phyloP scores from a whole-genome alignment of 495 filamentous ascomycete genomes.

The Trichoderma virens region DNA sequence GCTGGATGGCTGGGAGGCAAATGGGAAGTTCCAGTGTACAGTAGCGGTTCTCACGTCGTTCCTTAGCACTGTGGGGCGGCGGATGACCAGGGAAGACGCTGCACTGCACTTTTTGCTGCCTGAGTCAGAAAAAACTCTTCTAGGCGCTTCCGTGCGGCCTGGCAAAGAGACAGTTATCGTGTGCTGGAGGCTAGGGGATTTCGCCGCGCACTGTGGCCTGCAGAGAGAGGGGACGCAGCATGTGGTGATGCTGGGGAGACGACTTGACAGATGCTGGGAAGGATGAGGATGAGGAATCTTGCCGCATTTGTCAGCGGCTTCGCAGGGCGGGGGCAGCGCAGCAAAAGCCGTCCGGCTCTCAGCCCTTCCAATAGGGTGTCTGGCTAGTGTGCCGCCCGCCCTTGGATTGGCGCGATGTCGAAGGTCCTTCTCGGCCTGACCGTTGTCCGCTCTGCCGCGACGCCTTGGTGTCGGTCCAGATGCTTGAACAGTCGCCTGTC shows the following conservation, averaged over 20 bases:
- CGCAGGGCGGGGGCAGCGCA: background rate
- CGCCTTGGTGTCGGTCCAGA: background rate
- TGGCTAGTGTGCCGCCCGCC: background rate
- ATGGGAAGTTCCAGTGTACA: background rate
- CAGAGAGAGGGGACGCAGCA: background rate
- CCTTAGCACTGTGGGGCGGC: background rate
- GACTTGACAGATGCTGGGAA: background rate
- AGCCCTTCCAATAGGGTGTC: background rate
- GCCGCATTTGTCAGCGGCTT: background rate
- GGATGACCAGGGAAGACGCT: background rate
- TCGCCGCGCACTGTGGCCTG: background rate
- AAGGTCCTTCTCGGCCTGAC: background rate
- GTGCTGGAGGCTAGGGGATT: no score
- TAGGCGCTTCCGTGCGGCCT: conserved; percentile 5
- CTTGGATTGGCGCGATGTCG: background rate
- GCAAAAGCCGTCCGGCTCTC: background rate
- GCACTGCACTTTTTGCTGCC: background rate
- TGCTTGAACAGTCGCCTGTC: background rate
- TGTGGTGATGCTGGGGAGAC: no score
- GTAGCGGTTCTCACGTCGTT: background rate
- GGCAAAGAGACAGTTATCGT: background rate
- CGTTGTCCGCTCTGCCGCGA: conserved; percentile 1
- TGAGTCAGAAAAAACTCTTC: conserved; percentile 7
- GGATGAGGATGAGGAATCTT: conserved; percentile 4
- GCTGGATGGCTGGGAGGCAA: background rate